A percentile compares a stretch with the other conserved stretches of the same genome.
Evolutionary conservation across 192 early-diverging fungal species (phyloP).

Genomic region (Gigaspora rosea): DNA sequence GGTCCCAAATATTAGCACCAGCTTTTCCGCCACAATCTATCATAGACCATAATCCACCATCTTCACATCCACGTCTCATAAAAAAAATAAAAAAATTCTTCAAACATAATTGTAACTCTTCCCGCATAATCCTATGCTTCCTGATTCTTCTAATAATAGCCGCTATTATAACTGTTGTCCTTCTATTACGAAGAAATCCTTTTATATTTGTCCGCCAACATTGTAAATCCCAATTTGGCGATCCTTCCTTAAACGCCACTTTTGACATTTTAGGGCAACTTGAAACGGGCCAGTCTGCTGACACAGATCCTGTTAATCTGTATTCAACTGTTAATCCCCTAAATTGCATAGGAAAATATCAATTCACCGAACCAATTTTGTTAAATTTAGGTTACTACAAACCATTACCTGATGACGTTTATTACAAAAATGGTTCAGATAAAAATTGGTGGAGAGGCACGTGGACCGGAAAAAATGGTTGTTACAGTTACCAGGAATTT

Average conservation of each 20-base stretch:
- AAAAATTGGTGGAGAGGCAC: not conserved
- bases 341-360: not conserved
- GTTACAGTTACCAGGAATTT: not conserved
- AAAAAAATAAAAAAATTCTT: not conserved
- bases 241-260: not conserved
- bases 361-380: not conserved
- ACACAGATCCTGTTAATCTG: not conserved
- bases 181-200: not conserved
- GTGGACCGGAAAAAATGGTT: not conserved
- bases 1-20: too few relatives aligned
- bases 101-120: not conserved
- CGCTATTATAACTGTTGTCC: not conserved
- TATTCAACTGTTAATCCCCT: not conserved
- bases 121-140: not conserved
- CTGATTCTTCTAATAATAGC: not conserved
- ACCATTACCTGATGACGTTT: not conserved
- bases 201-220: not conserved
- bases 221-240: not conserved
- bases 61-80: not conserved
- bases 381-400: not conserved
- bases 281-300: not conserved
- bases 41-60: too few relatives aligned
- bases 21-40: too few relatives aligned
- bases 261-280: not conserved
- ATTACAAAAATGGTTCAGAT: not conserved